A percentile compares a stretch with the other conserved stretches of the same genome.
These are phyloP conservation scores for Retiboletus flavoniger DNA, from an alignment of 1,284 basidiomycete genomes.

Conservation along the genomic window DNA sequence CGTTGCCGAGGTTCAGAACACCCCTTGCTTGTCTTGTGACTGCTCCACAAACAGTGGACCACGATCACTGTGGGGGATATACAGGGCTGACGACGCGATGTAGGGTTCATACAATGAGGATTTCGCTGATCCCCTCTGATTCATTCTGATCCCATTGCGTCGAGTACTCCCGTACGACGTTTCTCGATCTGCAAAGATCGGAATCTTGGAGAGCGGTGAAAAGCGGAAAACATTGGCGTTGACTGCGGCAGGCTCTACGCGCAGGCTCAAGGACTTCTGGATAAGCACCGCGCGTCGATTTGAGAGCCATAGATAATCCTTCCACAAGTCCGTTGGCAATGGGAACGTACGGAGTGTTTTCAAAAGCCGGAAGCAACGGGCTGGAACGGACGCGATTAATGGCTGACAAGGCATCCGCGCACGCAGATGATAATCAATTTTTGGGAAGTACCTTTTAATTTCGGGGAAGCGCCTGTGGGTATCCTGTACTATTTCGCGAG, in stretches of 20 bases:
- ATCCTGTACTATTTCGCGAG: background rate
- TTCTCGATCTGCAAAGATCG: background rate
- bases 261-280: background rate
- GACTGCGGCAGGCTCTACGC: background rate
- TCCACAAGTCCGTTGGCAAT: slow-evolving; percentile 57
- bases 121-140: background rate
- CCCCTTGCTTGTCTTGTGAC: background rate
- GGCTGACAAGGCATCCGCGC: background rate
- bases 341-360: slow-evolving; percentile 62
- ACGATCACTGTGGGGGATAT: background rate
- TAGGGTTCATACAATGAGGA: background rate
- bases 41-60: background rate
- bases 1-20: background rate
- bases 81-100: background rate
- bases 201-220: background rate
- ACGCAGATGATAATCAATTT: background rate
- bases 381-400: background rate
- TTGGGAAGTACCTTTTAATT: background rate
- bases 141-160: background rate
- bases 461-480: background rate
- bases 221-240: background rate
- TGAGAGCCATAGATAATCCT: slow-evolving; percentile 47
- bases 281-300: background rate
- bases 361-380: background rate
- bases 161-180: background rate